phyloP scores from a whole-genome alignment of 768 basidiomycete species.

The Sutorius australiensis region DNA sequence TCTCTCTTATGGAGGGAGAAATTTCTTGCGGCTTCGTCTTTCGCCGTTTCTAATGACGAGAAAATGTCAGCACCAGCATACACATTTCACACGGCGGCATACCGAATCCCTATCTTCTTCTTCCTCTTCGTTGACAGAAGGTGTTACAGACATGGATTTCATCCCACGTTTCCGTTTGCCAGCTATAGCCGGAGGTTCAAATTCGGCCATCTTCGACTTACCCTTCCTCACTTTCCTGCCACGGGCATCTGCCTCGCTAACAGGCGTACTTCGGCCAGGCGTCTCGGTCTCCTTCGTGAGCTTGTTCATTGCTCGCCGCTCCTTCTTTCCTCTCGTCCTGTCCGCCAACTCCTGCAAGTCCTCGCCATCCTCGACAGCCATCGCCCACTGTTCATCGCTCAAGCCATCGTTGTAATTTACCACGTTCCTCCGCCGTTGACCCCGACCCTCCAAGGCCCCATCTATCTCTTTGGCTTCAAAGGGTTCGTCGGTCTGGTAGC shows the following conservation, averaged over 20 bases:
- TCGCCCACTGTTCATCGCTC: constrained; percentile 90
- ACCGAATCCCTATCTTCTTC: constrained; percentile 76
- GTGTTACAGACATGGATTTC: constrained; percentile 75
- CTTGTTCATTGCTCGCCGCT: constrained; percentile 58
- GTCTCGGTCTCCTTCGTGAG: constrained; percentile 54
- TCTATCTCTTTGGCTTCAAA: constrained; percentile 63
- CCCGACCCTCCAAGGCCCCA: constrained; percentile 66
- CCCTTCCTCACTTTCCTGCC: constrained; percentile 52
- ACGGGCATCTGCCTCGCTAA: constrained; percentile 55
- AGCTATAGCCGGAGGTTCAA: constrained; percentile 37
- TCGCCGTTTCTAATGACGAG: constrained; percentile 67
- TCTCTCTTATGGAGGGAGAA: constrained; percentile 56
- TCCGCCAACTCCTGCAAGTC: constrained; percentile 73
- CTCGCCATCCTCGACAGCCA: constrained; percentile 80
- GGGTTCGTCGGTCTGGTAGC: constrained; percentile 82
- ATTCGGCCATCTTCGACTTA: constrained; percentile 60
- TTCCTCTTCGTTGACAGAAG: constrained; percentile 67
- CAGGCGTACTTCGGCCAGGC: constrained; percentile 62
- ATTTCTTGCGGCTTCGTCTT: constrained; percentile 67
- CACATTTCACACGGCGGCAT: constrained; percentile 23
- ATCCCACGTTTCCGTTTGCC: constrained; percentile 73
- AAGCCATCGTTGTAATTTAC: constrained; percentile 94
- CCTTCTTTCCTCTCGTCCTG: constrained; percentile 59
- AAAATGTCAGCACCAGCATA: neutral
- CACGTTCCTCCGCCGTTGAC: constrained; percentile 75